Base-by-base conservation (phyloP, 345 rosid genomes). In the Schrenkiella parvula region DNA sequence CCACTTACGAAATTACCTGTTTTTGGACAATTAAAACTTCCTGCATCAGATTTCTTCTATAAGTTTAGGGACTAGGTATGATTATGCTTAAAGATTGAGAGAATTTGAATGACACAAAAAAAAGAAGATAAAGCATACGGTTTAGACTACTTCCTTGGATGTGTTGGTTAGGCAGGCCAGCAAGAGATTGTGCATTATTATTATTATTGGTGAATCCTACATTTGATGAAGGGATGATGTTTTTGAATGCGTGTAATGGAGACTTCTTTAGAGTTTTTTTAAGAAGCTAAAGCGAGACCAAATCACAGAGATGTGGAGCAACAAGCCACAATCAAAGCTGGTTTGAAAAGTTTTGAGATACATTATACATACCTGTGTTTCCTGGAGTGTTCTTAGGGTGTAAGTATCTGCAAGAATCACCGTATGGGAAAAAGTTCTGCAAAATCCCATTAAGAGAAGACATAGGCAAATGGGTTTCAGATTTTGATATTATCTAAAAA, bases 381-480 rank as follows among this genome's bases (percentile, higher is more conserved):
- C 58, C 78, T 3, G 55, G 62, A 62, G 29, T 74, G 68, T 74
- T 77, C 38, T 52, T 74, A 21, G 92, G 81, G 76, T 95, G 97
- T 41, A 83, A 72, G 71, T 86, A 95, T 71, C 81, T 89, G 59
- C 97, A 95, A 62, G 97, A 87, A 77, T 89, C 89, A 41, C 92
- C 97, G 18, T 61, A 88, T 14, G 84, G 93, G 72, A 97, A 95
- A 76, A 84, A 91, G 0, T 91, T 93, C 96, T 93, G 71, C 57
- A 78, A 71, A 42, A 32, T 1, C 12, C 44, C 6, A 35, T 17
- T 13, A 57, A 13, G 4, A 18, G 17, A 34, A 70, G 11, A 23
- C 43, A 64, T 10, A 64, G 2, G 0, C 17, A 25, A 25, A 29
- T 10, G 10, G 19, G 64, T 12, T 12, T n/a, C 26, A 53, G 17